Conservation (phyloP, 805 yeast species). For the Nakazawaea ishiwadae region DNA sequence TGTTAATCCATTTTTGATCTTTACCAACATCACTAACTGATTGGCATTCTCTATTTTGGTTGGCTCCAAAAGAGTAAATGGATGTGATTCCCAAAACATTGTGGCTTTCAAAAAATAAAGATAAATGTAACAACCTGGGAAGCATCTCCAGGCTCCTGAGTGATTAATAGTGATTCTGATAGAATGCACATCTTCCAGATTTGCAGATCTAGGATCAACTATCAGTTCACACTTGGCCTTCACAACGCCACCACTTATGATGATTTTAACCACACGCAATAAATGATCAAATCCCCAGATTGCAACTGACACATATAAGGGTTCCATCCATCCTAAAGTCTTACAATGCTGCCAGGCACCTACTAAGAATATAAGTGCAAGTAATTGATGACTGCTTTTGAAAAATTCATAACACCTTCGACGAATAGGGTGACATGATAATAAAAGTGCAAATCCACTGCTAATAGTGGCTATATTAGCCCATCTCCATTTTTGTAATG, state of each 20-base stretch:
- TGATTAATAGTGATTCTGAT: constrained; percentile 45
- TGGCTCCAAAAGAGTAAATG: constrained; percentile 51
- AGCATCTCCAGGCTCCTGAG: constrained; percentile 49
- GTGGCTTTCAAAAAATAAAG: constrained; percentile 40
- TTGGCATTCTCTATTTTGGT: constrained; percentile 37
- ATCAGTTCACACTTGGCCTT: constrained; percentile 39
- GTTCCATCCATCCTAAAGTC: constrained; percentile 46
- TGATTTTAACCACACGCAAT: constrained; percentile 48
- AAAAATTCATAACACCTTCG: constrained; percentile 39
- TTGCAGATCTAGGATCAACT: constrained; percentile 14
- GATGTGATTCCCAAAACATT: constrained; percentile 64
- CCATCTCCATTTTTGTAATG: constrained; percentile 35
- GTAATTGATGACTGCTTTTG: constrained; percentile 36
- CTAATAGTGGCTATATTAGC: constrained; percentile 34
- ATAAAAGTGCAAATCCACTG: constrained; percentile 21
- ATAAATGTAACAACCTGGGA: constrained; percentile 63
- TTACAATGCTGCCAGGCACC: constrained; percentile 44
- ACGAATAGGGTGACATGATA: constrained; percentile 29
- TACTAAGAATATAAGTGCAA: constrained; percentile 36
- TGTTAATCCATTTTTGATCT: constrained; percentile 53
- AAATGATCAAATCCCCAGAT: constrained; percentile 71
- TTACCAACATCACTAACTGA: constrained; percentile 36
- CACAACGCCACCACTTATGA: constrained; percentile 55
- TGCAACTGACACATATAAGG: constrained; percentile 48
- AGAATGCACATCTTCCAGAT: constrained; percentile 28